These are phyloP conservation scores for Funneliformis caledonium DNA, from an alignment of 371 early-diverging fungal genomes.

Conservation along the genomic window DNA sequence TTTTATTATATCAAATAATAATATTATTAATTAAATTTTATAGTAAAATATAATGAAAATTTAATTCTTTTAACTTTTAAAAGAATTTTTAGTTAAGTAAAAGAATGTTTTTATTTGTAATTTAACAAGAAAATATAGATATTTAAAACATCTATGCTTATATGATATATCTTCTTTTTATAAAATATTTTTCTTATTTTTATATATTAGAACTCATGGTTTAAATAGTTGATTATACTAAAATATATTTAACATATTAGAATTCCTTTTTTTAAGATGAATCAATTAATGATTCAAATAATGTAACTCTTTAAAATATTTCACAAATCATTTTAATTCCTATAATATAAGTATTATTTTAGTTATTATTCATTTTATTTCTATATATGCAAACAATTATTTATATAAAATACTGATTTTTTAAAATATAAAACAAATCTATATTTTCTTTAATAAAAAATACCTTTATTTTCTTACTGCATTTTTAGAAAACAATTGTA, in stretches of 20 bases:
- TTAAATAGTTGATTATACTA: constrained; percentile 18
- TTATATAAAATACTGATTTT: no score
- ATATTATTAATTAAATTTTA: no score
- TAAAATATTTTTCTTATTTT: constrained; percentile 8
- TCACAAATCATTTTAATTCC: background rate
- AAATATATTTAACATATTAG: background rate
- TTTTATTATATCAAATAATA: no score
- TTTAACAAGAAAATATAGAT: background rate
- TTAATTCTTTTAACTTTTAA: no score
- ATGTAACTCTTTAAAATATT: constrained; percentile 1
- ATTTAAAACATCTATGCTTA: no score
- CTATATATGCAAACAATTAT: constrained; percentile 17
- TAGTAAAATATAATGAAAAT: no score
- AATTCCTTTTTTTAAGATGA: background rate
- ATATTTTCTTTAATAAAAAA: no score
- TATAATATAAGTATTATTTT: no score
- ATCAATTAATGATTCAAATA: background rate
- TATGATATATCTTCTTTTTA: background rate
- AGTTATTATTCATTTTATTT: no score
- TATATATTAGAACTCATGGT: constrained; percentile 2
- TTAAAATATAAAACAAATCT: no score
- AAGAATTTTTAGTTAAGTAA: constrained; percentile 4
- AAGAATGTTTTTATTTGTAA: constrained; percentile 17
- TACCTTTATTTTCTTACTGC: no score
- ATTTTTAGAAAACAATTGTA: no score